Conservation (phyloP, 257 asterid genomes). For the Gentiana macrophylla region DNA sequence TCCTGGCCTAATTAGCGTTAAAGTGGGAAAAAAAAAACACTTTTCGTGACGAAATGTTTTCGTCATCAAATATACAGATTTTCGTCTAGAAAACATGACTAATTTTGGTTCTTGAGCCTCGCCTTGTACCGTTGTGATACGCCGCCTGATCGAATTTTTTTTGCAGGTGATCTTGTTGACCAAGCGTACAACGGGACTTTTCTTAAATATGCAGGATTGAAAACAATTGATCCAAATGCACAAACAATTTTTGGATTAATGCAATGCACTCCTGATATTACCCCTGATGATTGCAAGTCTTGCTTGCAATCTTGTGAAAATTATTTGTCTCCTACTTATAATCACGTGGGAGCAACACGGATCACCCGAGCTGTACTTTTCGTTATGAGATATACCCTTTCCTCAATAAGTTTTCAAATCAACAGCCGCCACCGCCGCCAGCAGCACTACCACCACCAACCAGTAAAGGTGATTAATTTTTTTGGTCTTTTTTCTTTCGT, state of each 20-base stretch:
- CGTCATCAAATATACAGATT: too few relatives aligned
- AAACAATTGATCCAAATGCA: background rate
- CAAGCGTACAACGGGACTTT: background rate
- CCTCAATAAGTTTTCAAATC: background rate
- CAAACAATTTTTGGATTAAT: slow-evolving; percentile 1
- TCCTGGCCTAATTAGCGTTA: too few relatives aligned
- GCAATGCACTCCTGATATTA: slow-evolving; percentile 19
- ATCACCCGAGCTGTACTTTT: slow-evolving; percentile 7
- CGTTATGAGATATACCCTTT: background rate
- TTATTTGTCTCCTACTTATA: background rate
- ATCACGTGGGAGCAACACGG: slow-evolving; percentile 6
- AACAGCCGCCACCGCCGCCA: background rate
- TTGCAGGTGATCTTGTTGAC: background rate
- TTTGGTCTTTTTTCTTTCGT: background rate
- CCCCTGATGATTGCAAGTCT: background rate
- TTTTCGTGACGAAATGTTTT: too few relatives aligned
- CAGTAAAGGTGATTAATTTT: background rate
- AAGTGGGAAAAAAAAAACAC: too few relatives aligned
- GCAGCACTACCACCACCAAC: background rate
- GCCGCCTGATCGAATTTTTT: too few relatives aligned
- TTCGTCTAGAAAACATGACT: too few relatives aligned
- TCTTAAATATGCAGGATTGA: slow-evolving; percentile 1
- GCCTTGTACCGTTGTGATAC: too few relatives aligned
- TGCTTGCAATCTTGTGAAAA: slow-evolving; percentile 6
- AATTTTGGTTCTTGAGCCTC: too few relatives aligned